Evolutionary conservation across 106 monocot genomes (phyloP), one percentile per base, ranked within the genome.

Genomic region (Dendrobium catenatum): DNA sequence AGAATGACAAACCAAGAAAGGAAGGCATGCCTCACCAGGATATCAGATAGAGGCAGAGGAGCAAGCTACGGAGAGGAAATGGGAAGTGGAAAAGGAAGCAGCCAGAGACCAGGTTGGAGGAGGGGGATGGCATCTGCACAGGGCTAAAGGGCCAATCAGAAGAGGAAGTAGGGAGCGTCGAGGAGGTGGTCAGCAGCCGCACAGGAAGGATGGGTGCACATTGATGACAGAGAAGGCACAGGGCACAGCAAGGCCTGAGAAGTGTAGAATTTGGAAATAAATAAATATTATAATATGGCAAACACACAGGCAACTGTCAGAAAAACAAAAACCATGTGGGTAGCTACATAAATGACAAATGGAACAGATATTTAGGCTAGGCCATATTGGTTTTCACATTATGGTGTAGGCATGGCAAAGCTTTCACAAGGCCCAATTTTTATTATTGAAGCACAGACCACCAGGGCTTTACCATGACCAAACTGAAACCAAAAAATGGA

Each of bases 221-320:
- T n/a, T 74, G 40, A 20, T 18, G 27, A 43, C 4, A 74, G 17
- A 43, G 18, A 72, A 31, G 10, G 18, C 4, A 11, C 70, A 33
- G 27, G 4, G 42, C 74, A 74, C 42, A 43, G 40, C 40, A 41
- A 20, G 42, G 74, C 74, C 74, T 74, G 74, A 74, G 74, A 74
- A 74, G 6, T 70, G 37, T 33, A 70, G 70, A 31, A 31, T 70
- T 70, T 20, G 27, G 33, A 70, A 33, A 9, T 70, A 70, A 70
- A 70, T 70, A 70, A 31, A 70, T 37, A 37, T 70, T 37, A 70
- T 3, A 70, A 16, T 70, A 37, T 27, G n/a, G n/a, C 37, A 37
- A 37, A 33, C 33, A 70, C 68, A 10, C 3, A 13, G 70, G 33
- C 0, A 61, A 61, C 61, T 22, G 22, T 22, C 22, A 6, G 61